Conservation (phyloP, 148 eudicot genomes). For the Vaccinium macrocarpon region DNA sequence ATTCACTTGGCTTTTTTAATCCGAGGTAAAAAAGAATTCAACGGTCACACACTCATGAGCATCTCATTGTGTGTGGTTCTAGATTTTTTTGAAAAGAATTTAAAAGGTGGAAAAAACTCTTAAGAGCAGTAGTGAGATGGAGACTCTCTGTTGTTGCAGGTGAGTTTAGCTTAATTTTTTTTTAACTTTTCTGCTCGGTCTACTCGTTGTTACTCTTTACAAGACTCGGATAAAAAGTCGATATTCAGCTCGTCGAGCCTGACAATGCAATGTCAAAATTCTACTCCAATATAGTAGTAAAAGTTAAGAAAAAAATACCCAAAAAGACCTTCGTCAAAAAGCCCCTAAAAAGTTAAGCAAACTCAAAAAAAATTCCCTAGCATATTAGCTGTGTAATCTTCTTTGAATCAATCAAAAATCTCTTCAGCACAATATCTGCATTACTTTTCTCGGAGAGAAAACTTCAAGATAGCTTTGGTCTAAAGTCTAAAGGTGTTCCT, state of each 20-base stretch:
- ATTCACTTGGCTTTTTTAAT: not conserved
- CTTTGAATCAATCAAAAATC: not conserved
- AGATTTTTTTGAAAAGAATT: not conserved
- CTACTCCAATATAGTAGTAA: too few relatives aligned
- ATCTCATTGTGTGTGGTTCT: not conserved
- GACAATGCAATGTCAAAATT: too few relatives aligned
- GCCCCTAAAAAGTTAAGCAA: too few relatives aligned
- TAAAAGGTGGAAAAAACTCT: not conserved
- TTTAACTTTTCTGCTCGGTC: too few relatives aligned
- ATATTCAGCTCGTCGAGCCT: too few relatives aligned
- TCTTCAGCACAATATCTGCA: not conserved
- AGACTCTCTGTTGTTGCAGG: not conserved
- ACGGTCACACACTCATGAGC: not conserved
- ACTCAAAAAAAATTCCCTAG: not conserved
- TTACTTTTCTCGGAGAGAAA: not conserved
- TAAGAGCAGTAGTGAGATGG: not conserved
- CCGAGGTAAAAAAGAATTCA: not conserved
- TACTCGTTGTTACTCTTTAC: too few relatives aligned
- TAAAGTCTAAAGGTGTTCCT: not conserved
- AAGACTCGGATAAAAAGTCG: too few relatives aligned
- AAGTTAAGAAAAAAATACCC: too few relatives aligned
- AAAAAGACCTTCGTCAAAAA: too few relatives aligned
- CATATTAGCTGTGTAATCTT: not conserved
- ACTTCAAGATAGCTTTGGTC: not conserved
- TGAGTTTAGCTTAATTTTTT: not conserved